Conservation (phyloP, 495 filamentous ascomycete species). For the Bryoglossum gracile region DNA sequence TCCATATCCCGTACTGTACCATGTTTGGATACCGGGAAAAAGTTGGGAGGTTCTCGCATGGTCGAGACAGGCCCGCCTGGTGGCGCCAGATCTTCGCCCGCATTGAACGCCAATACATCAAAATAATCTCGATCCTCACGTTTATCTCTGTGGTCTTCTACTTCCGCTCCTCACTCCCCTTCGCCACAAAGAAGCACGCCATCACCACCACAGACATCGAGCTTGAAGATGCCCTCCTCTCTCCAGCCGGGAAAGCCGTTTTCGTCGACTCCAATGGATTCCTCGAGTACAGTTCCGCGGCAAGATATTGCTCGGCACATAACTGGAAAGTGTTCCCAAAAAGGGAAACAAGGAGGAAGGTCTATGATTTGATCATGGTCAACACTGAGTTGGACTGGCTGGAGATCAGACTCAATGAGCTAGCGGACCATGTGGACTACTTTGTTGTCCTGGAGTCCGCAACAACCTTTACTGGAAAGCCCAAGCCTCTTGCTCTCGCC, state of each 20-base stretch:
- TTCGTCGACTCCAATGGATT: slow-evolving; percentile 1
- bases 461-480: slow-evolving; percentile 35
- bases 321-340: slow-evolving; percentile 2
- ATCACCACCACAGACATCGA: not conserved
- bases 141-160: not conserved
- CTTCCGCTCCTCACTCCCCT: not conserved
- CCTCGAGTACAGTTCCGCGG: not conserved
- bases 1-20: too few species aligned
- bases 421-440: slow-evolving; percentile 33
- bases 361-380: slow-evolving; percentile 37
- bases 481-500: slow-evolving; percentile 31
- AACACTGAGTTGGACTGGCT: slow-evolving; percentile 40
- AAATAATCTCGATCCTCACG: not conserved
- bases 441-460: slow-evolving; percentile 41
- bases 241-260: not conserved
- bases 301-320: not conserved
- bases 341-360: slow-evolving; percentile 22
- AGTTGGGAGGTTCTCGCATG: too few species aligned
- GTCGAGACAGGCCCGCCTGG: too few species aligned
- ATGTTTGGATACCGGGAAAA: too few species aligned
- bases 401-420: slow-evolving; percentile 36
- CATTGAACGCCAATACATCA: not conserved
- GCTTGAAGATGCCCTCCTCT: not conserved
- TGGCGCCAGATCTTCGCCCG: not conserved
- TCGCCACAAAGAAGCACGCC: not conserved